Percentiles rank a stretch among this genome's conserved stretches.
Conservation (phyloP, 805 yeast species). For the Teunomyces cretensis region DNA sequence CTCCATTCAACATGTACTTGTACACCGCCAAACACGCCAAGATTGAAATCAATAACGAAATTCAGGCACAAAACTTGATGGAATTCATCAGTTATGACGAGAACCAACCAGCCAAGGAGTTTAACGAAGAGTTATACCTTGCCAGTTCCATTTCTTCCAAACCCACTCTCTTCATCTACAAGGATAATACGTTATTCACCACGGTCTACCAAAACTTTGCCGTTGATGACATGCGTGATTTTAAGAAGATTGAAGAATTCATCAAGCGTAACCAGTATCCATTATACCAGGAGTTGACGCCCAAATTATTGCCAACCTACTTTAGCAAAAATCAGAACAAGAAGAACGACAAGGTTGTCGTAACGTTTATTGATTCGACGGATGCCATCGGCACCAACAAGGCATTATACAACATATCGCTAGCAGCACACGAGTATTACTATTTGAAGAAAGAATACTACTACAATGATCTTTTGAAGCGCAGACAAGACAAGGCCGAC, state of each 20-base stretch:
- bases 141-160: slow-evolving; percentile 55
- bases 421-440: slow-evolving; percentile 51
- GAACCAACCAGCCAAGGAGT: slow-evolving; percentile 28
- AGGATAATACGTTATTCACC: slow-evolving; percentile 54
- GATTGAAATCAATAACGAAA: slow-evolving; percentile 36
- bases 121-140: slow-evolving; percentile 46
- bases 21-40: slow-evolving; percentile 50
- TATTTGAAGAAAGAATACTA: slow-evolving; percentile 41
- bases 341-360: slow-evolving; percentile 45
- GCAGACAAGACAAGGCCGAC: slow-evolving; percentile 38
- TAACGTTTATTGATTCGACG: slow-evolving; percentile 47
- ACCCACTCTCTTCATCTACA: slow-evolving; percentile 64
- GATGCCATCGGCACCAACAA: slow-evolving; percentile 31
- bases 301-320: slow-evolving; percentile 30
- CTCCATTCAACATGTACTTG: slow-evolving; percentile 55
- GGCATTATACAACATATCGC: slow-evolving; percentile 39
- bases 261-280: slow-evolving; percentile 52
- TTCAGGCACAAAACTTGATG: slow-evolving; percentile 42
- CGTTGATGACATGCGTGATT: slow-evolving; percentile 60
- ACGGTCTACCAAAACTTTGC: slow-evolving; percentile 59
- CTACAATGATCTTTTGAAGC: slow-evolving; percentile 28
- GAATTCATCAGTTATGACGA: slow-evolving; percentile 45
- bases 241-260: slow-evolving; percentile 48
- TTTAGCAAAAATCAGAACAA: slow-evolving; percentile 27
- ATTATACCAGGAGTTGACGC: slow-evolving; percentile 50